A percentile compares a stretch with the other conserved stretches of the same genome.
Conservation (phyloP, 2,329 filamentous ascomycete species). For the Ceratocystis colombiana region DNA sequence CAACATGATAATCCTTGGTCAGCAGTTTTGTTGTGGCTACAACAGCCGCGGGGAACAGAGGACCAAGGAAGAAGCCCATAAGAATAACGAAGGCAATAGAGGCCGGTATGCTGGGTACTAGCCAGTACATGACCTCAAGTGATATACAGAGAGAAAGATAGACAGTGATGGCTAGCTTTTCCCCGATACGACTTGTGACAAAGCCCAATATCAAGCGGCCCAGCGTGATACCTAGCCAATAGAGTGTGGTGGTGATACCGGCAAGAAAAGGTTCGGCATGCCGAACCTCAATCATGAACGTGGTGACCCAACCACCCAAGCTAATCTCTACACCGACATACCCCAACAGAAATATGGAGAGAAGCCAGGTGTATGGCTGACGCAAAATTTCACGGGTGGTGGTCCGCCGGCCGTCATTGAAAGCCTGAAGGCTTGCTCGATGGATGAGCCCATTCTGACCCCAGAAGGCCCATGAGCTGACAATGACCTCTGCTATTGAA, state of each 20-base stretch:
- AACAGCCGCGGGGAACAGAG: constrained; percentile 65
- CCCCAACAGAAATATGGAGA: constrained; percentile 61
- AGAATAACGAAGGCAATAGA: constrained; percentile 61
- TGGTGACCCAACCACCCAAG: constrained; percentile 67
- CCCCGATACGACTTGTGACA: constrained; percentile 61
- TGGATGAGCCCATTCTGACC: constrained; percentile 48
- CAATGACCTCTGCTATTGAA: constrained; percentile 45
- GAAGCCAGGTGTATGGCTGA: constrained; percentile 57
- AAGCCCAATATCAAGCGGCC: constrained; percentile 66
- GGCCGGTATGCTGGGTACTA: constrained; percentile 65
- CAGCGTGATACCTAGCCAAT: constrained; percentile 73
- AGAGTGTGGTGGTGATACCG: constrained; percentile 67
- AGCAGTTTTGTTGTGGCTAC: constrained; percentile 65
- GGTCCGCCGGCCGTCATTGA: constrained; percentile 35
- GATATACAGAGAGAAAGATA: constrained; percentile 56
- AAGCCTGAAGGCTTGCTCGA: constrained; percentile 34
- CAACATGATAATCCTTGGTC: constrained; percentile 62
- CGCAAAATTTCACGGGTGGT: constrained; percentile 40
- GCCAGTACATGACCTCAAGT: constrained; percentile 67
- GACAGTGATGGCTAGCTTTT: constrained; percentile 52
- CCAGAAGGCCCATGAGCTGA: constrained; percentile 53
- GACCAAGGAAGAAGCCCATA: constrained; percentile 70
- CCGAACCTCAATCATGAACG: constrained; percentile 75
- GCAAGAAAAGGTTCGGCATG: constrained; percentile 58
- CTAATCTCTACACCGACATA: constrained; percentile 73